Base-by-base conservation (phyloP, 2,329 filamentous ascomycete species). In the Drechslerella coelobrocha region DNA sequence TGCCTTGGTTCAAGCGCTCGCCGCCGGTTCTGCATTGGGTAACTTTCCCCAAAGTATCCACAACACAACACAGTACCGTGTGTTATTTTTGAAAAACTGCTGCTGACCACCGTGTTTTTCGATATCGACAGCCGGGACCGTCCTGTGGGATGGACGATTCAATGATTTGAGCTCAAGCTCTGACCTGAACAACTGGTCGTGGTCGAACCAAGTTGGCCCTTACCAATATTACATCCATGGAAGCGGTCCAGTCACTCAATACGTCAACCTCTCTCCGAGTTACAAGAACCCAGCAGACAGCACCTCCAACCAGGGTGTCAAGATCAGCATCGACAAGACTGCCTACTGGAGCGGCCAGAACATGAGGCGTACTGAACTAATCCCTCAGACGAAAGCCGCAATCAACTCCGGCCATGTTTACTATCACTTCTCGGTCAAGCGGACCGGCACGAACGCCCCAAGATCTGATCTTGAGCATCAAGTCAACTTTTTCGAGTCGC, bases 341-440 rank as follows among this genome's bases (percentile, higher is more conserved):
- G 83, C 88, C 0, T 89, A 85, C 78, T 91, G 88, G 88, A 87
- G 90, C 78, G 86, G 85, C 17, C 66, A 71, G 21, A 86, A 89
- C 77, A 90, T 90, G 88, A 85, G 87, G 77, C 84, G 88, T 55
- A 90, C 86, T 0, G 89, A 91, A 79, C 80, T 91, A 69, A 91
- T 91, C 73, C 88, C 88, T 7, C 86, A 89, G 79, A 89, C 87
- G 0, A 83, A 78, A 1, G 85, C 85, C 0, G 82, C 86, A 66
- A 88, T 90, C 78, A 87, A 85, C 74, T 76, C 79, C n/a, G 88
- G 88, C 45, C 87, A 84, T 53, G 83, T 89, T 31, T 89, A 83
- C 79, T 91, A 90, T 78, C 88, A 91, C 78, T 90, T 90, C 79
- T 87, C 83, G 68, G 83, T 91, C 73, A 85, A 84, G 81, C 82